These are phyloP conservation scores for Typha latifolia DNA, from an alignment of 176 grass and related monocot species.

Conservation along the genomic window DNA sequence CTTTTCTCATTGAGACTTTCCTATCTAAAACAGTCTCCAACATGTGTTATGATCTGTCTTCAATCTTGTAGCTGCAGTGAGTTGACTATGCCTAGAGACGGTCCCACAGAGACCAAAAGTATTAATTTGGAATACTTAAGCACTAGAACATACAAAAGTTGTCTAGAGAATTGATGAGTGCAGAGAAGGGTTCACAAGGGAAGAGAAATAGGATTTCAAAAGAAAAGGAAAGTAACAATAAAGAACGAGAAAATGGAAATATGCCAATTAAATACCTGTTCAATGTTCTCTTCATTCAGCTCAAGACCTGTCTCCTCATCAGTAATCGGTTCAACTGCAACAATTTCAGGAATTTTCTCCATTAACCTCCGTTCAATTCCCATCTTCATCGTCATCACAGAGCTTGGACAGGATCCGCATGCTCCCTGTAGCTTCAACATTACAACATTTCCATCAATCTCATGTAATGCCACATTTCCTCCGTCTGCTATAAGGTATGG, in stretches of 20 bases:
- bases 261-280: slow-evolving; percentile 41
- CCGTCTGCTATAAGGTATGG: slow-evolving; percentile 96
- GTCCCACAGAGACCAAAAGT: too few relatives aligned
- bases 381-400: slow-evolving; percentile 91
- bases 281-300: slow-evolving; percentile 74
- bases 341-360: slow-evolving; percentile 96
- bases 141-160: too few relatives aligned
- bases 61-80: too few relatives aligned
- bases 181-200: too few relatives aligned
- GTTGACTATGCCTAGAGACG: too few relatives aligned
- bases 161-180: too few relatives aligned
- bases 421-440: slow-evolving; percentile 82
- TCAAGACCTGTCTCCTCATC: slow-evolving; percentile 94
- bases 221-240: neutral
- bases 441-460: slow-evolving; percentile 84
- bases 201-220: too few relatives aligned
- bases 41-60: too few relatives aligned
- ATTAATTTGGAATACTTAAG: too few relatives aligned
- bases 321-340: slow-evolving; percentile 63
- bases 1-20: too few relatives aligned
- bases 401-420: slow-evolving; percentile 88
- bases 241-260: neutral
- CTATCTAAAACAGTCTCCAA: too few relatives aligned
- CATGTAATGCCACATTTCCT: slow-evolving; percentile 82
- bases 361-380: slow-evolving; percentile 84